Base-by-base conservation (phyloP, 441 rosid genomes). In the Capsella rubella region DNA sequence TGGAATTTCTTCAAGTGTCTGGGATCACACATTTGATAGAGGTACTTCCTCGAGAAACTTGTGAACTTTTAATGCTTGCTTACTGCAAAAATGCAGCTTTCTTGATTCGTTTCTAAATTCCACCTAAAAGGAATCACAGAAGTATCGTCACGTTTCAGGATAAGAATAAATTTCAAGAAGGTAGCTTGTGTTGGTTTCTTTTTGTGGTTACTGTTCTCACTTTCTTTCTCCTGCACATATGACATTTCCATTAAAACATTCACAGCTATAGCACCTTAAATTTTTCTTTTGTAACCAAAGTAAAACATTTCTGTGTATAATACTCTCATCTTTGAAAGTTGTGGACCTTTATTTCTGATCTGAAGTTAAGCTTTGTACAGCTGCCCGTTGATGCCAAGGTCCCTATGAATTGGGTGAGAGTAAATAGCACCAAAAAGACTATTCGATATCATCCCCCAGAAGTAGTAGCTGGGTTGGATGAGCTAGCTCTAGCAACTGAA, bases 401-500 rank as follows among this genome's bases (percentile, higher is more conserved):
- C n/a, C 94, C 99, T 77, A 61, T 72, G 71, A 87, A 83, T 64
- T 95, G 97, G 97, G 87, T 83, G 70, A 92, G 84, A 86, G 88
- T 90, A 49, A 92, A 89, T 77, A 87, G 96, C 83, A 92, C 99
- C 18, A 92, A 92, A 77, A 95, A 87, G 81, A 86, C 81, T 34
- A 75, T 87, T 16, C 89, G 99, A 67, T 95, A 95, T 84, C 99
- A 95, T 77, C 91, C 99, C 12, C 90, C 96, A 12, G 97, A 95
- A 79, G 90, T 95, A 39, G 70, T 87, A 77, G 70, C 84, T 71
- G 89, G 89, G 53, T 77, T 92, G 67, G 97, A 90, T 74, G 87
- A 86, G 80, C 79, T 89, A 75, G 83, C 89, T 29, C 80, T 95
- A 74, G 97, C 89, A 45, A 89, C 86, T 51, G 99, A 95, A 80